Conservation (phyloP, 2,329 filamentous ascomycete species). For the Colletotrichum eleusines region DNA sequence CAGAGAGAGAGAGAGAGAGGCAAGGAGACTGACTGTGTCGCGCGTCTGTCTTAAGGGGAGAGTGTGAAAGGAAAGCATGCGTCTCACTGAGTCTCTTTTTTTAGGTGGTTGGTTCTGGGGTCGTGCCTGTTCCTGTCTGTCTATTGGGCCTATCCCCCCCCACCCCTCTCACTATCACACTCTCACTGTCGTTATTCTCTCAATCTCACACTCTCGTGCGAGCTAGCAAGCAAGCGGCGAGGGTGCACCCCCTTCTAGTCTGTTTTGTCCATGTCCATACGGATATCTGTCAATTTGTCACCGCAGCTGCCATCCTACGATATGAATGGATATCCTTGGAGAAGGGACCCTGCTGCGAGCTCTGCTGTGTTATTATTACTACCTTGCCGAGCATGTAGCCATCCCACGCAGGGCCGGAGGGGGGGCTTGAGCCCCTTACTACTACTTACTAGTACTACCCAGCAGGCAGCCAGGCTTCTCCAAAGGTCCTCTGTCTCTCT, state of each 20-base stretch:
- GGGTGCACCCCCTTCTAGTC: background rate
- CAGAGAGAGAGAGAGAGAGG: background rate
- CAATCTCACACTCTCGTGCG: no score
- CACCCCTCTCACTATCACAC: no score
- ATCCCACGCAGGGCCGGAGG: background rate
- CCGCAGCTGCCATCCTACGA: background rate
- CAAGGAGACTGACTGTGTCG: background rate
- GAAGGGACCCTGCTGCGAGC: background rate
- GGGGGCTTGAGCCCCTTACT: conserved; percentile 4
- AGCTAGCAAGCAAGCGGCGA: conserved; percentile 11
- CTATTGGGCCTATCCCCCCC: conserved; percentile 16
- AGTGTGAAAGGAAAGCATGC: no score
- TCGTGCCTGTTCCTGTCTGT: conserved; percentile 13
- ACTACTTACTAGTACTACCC: no score
- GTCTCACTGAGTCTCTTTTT: no score
- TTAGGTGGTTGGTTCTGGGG: conserved; percentile 8
- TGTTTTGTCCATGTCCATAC: background rate
- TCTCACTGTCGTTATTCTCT: background rate
- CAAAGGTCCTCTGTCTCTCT: background rate
- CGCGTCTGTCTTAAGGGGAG: background rate
- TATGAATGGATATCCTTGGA: background rate
- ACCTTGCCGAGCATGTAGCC: background rate
- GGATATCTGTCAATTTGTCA: no score
- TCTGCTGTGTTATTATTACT: background rate
- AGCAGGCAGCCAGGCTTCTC: background rate